Evolutionary conservation across 1,139 yeast species (phyloP), one percentile per base, ranked within the genome.

Genomic region (Yamadazyma triangularis): DNA sequence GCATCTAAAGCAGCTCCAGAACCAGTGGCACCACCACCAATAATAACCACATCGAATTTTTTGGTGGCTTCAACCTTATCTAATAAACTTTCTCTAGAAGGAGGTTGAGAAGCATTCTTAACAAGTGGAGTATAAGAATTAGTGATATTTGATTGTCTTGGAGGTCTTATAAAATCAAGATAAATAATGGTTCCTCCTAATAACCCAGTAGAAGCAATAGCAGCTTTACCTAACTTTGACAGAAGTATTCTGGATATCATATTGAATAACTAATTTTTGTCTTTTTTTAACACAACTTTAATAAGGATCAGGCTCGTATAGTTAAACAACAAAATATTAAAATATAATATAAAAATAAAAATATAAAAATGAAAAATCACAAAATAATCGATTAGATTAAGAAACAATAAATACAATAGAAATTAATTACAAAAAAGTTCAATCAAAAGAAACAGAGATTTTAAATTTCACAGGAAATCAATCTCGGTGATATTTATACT

Each of bases 11-110:
- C 97, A 29, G 88, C 77, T 35, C 97, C 97, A 6, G 96, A 67
- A 42, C 97, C 97, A 13, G 93, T 81, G 23, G 97, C 96, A 56
- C 97, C 97, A 43, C 96, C 97, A 36, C 97, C 97, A 44, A 89
- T 79, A 42, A 89, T 70, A 44, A 89, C 60, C 20, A 89, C 75
- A 53, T 89, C 97, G 51, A 79, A 89, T 47, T 77, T 68, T 25
- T 56, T 58, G n/a, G 37, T 34, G 22, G 46, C 42, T 21, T 53
- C 56, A 38, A 68, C 50, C 26, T 53, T 58, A 11, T 53, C 45
- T 33, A 68, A 47, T 32, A 66, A 53, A 18, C 56, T 51, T 8
- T 48, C 52, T 45, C 74, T 51, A 3, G 63, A 33, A 11, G 69
- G 69, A 13, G 70, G 70, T n/a, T 57, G 31, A 11, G 58, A 51